Evolutionary conservation across 768 basidiomycete genomes (phyloP), one percentile per base, ranked within the genome.

Genomic region (Trametes villosa): DNA sequence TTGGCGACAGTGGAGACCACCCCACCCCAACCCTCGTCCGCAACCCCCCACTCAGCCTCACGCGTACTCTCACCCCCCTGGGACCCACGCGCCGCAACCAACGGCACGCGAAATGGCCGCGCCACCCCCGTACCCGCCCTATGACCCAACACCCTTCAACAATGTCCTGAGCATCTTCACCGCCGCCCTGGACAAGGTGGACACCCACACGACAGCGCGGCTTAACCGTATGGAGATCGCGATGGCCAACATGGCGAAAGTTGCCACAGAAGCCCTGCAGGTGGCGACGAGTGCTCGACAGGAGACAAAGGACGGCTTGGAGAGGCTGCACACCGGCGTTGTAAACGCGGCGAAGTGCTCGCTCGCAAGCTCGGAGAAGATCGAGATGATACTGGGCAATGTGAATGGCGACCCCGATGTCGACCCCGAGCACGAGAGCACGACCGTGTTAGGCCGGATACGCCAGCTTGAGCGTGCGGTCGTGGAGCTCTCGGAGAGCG

Each of bases 401-500:
- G 22, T 41, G 3, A 24, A 30, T 17, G 57, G 55, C 31, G 40
- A 44, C 2, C 27, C 33, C 3, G 56, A 57, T 5, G 56, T 20
- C 11, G 24, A 42, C 22, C 24, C 36, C 13, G 36, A 38, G 15
- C 44, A 45, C 12, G 26, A 52, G 42, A 18, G 29, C 13, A 7
- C 41, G 50, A 54, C 62, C 13, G 40, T 67, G 1, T 36, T 61
- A 9, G 53, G 47, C 0, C 51, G 62, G 15, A 49, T 64, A 8
- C 38, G 48, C 18, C 44, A 38, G 26, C 29, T 67, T 4, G 62
- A 67, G 26, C 52, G 48, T 22, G 49, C 57, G 2, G 30, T 67
- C 20, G 36, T 45, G 17, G 62, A 67, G 30, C 40, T 67, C n/a
- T 31, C 53, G 3, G 65, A 67, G 46, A 58, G 38, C 12, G 46